Percentiles rank a stretch among this genome's conserved stretches.
These are phyloP conservation scores for Cystobasidium slooffiae DNA, from an alignment of 1,284 basidiomycete genomes.

Conservation along the genomic window DNA sequence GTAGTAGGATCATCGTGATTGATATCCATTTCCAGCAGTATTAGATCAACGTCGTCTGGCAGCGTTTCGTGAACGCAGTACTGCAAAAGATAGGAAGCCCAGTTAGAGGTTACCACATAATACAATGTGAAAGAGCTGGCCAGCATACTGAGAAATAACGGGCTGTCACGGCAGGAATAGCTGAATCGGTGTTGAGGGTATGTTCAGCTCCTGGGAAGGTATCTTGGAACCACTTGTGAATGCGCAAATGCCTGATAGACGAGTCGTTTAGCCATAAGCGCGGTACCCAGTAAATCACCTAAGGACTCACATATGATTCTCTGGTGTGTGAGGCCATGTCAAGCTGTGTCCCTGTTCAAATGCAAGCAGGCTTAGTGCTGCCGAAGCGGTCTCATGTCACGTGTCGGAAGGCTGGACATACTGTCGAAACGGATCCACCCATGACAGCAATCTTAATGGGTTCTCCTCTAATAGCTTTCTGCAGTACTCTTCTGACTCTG, in stretches of 20 bases:
- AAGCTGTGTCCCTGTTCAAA: slow-evolving; percentile 37
- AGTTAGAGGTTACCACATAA: not conserved
- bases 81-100: not conserved
- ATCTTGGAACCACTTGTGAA: slow-evolving; percentile 42
- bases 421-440: slow-evolving; percentile 46
- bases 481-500: slow-evolving; percentile 46
- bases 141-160: slow-evolving; percentile 35
- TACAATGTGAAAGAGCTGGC: not conserved
- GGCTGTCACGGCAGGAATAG: slow-evolving; percentile 41
- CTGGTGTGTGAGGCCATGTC: slow-evolving; percentile 24
- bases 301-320: slow-evolving; percentile 38
- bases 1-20: slow-evolving; percentile 37
- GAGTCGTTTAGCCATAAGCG: not conserved
- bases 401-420: slow-evolving; percentile 10
- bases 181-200: slow-evolving; percentile 30
- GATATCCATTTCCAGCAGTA: slow-evolving; percentile 44
- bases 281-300: not conserved
- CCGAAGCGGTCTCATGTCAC: not conserved
- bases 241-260: slow-evolving; percentile 17
- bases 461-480: slow-evolving; percentile 49
- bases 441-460: slow-evolving; percentile 47
- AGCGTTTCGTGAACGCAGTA: slow-evolving; percentile 43
- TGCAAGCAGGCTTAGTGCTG: not conserved
- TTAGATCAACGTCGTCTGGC: slow-evolving; percentile 37
- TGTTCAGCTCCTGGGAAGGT: slow-evolving; percentile 38